Base-by-base conservation (phyloP, 2,329 filamentous ascomycete species). In the Ophiostoma montium region DNA sequence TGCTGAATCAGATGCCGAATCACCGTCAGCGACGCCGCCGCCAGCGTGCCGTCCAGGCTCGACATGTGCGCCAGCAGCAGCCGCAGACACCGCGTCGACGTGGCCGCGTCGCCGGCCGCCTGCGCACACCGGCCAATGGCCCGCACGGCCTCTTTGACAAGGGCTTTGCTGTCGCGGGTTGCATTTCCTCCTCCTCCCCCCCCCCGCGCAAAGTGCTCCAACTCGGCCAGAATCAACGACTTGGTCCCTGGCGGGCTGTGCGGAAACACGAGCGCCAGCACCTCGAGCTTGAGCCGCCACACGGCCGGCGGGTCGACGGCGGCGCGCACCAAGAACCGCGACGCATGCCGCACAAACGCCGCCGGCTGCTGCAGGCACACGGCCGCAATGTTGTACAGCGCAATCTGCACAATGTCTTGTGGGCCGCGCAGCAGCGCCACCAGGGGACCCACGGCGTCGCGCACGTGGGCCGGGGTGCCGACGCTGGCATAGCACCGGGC, bases 1-100 rank as follows among this genome's bases (percentile, higher is more conserved):
- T 94, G 86, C 61, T 98, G 92, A 48, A 98, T 96, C 46, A 98
- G 72, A 63, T 96, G 90, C 2, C 92, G 80, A 53, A 98, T 92
- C 2, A 96, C 92, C 3, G 94, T 95, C 51, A 98, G 70, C 2
- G 88, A 90, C 62, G 96, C 92, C 0, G 89, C 90, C 0, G 94
- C 90, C 19, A 96, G 71, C 21, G 82, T 87, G 2, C 88, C 84
- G 59, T 96, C 89, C 11, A 89, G 70, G 59, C 86, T 92, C 12
- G 86, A 86, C 46, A 96, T 88, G 60, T 96, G 90, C 42, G 82
- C 78, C 13, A 98, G 71, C 0, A 98, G 72, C 8, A 98, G 72
- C 23, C 80, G 79, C 53, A 98, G 70, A 62, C 92, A 98, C 51
- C 89, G 75, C 1, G 80, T 74, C 1, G 87, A 83, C 10, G 85